Base-by-base conservation (phyloP, 805 yeast species). In the Myxozyma lipomycoides region DNA sequence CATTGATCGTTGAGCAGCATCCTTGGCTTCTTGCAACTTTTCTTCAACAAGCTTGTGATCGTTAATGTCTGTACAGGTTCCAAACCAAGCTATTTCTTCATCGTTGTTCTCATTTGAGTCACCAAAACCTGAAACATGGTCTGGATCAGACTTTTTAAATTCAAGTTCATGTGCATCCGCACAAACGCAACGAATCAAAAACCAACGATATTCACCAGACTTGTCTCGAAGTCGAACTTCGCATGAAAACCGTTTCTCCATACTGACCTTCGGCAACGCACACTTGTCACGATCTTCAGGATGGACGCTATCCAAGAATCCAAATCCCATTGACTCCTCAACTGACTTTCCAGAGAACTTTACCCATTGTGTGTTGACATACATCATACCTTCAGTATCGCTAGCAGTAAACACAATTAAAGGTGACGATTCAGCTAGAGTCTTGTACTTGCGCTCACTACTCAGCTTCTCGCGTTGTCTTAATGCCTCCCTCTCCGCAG, bases 61-160 rank as follows among this genome's bases (percentile, higher is more conserved):
- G 35, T 66, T 60, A 41, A 66, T 66, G 52, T 66, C 68, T 3
- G 69, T 66, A 37, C 66, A 62, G 9, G 69, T 63, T 4, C 69
- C 70, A 49, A 67, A 64, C 67, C 68, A 66, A 5, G 60, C 32
- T 2, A 52, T 41, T 12, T 56, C 53, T 1, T 43, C 51, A 12
- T 40, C 47, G 24, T n/a, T 6, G 47, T 23, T 7, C 22, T 46
- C 30, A 21, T 26, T 28, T 21, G 18, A 28, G 37, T 22, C 48
- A 25, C 12, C 37, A 7, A 17, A 10, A 18, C 18, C 42, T n/a
- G 7, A 10, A 5, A 7, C 38, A 21, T 6, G 9, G 18, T 30
- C 36, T 18, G 52, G 19, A 15, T 34, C 41, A 6, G 38, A 6
- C 15, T 17, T 35, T 15, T 15, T 17, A 15, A 21, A 35, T 17